These are phyloP conservation scores for Dryas drummondii DNA, from an alignment of 306 rosid genomes.

Conservation along the genomic window DNA sequence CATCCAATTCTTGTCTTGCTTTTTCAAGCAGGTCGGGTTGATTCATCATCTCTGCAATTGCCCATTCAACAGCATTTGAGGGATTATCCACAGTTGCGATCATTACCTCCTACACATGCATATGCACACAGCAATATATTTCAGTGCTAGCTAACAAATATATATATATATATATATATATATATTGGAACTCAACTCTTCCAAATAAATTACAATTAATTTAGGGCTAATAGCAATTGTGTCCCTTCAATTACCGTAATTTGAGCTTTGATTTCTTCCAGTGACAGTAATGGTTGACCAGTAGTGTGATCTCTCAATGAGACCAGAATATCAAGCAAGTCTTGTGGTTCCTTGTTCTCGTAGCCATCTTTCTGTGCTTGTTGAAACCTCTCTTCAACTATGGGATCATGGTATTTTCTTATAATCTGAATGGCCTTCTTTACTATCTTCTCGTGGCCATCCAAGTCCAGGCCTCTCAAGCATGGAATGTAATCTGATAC, in stretches of 20 bases:
- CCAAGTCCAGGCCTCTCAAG: constrained; percentile 33
- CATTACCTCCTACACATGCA: not conserved
- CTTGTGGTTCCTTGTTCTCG: not conserved
- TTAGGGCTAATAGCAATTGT: no score
- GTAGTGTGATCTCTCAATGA: not conserved
- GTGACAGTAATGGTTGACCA: not conserved
- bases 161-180: no score
- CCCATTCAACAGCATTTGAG: constrained; percentile 6
- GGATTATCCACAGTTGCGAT: constrained; percentile 4
- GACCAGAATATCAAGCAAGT: constrained; percentile 6
- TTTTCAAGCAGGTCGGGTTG: not conserved
- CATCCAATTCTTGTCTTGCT: constrained; percentile 6
- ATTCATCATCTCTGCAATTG: constrained; percentile 8
- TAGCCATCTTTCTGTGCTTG: not conserved
- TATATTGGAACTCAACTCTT: no score
- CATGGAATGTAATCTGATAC: constrained; percentile 35
- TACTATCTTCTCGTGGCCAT: constrained; percentile 15
- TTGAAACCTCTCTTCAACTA: not conserved
- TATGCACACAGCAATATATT: not conserved
- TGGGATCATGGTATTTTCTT: not conserved
- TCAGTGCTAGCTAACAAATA: no score
- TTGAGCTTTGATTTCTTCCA: constrained; percentile 6
- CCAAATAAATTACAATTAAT: no score
- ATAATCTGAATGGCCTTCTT: not conserved
- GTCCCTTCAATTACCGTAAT: not conserved